A percentile compares a stretch with the other conserved stretches of the same genome.
Conservation (phyloP, 1,284 basidiomycete species). For the Ceratobasidium sp. region DNA sequence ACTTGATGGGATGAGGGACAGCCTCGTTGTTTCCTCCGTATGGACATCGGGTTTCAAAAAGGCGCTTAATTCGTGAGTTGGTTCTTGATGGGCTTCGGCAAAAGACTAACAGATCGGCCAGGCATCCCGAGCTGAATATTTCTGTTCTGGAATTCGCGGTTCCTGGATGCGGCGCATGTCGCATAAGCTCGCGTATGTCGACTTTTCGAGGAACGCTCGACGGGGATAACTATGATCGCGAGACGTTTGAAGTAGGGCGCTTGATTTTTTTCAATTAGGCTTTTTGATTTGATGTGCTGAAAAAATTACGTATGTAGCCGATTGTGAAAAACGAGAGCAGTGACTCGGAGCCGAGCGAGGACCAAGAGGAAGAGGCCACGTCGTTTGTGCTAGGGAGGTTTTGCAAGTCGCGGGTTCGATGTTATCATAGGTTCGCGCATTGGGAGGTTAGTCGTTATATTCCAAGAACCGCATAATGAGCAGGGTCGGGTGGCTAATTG, state of each 20-base stretch:
- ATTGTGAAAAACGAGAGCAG: conserved; percentile 56
- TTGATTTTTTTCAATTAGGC: not conserved
- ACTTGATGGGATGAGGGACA: conserved; percentile 74
- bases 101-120: not conserved
- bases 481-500: no score
- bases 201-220: conserved; percentile 52
- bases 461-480: no score
- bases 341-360: conserved; percentile 51
- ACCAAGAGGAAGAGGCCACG: conserved; percentile 42
- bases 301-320: not conserved
- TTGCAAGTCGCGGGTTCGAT: conserved; percentile 75
- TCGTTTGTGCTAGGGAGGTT: conserved; percentile 75
- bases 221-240: conserved; percentile 55
- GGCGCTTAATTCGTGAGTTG: conserved; percentile 65
- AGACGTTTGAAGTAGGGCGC: conserved; percentile 54
- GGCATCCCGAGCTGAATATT: conserved; percentile 71
- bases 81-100: not conserved
- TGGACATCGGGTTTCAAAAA: conserved; percentile 80
- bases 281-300: not conserved
- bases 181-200: conserved; percentile 70
- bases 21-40: conserved; percentile 80
- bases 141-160: conserved; percentile 67
- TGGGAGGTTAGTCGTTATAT: conserved; percentile 76
- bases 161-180: conserved; percentile 81
- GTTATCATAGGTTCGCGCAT: conserved; percentile 82